Conservation (phyloP, 1,139 yeast genomes). For the Sugiyamaella sp. region DNA sequence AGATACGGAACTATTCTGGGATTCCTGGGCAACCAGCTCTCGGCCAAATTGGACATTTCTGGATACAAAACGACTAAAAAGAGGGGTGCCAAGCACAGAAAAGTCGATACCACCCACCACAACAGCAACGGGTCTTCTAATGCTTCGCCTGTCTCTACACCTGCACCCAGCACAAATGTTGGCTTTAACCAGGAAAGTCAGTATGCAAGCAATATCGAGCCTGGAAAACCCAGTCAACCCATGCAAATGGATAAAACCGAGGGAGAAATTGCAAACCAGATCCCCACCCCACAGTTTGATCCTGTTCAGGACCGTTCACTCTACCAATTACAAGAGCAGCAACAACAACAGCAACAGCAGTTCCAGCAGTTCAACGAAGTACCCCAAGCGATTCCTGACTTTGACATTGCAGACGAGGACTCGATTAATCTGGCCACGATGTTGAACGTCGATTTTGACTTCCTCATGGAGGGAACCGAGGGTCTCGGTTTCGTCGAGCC, state of each 20-base stretch:
- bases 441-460: conserved; percentile 44
- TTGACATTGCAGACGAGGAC: conserved; percentile 17
- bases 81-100: conserved; percentile 2
- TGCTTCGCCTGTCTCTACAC: background rate
- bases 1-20: conserved; percentile 79
- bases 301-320: conserved; percentile 1
- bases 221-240: background rate
- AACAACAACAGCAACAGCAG: conserved; percentile 20
- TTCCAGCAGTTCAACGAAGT: conserved; percentile 18
- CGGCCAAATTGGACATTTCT: conserved; percentile 14
- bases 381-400: conserved; percentile 8
- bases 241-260: background rate
- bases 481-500: conserved; percentile 89
- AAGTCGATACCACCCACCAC: background rate
- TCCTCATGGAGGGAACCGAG: conserved; percentile 62
- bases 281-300: conserved; percentile 11
- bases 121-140: background rate
- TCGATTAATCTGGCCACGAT: conserved; percentile 28
- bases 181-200: background rate
- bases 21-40: conserved; percentile 76
- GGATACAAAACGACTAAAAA: conserved; percentile 1
- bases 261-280: background rate
- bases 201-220: background rate
- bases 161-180: background rate
- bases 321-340: conserved; percentile 10